Evolutionary conservation across 208 protist species (phyloP), one percentile per base, ranked within the genome.

Genomic region (Novymonas esmeraldas): DNA sequence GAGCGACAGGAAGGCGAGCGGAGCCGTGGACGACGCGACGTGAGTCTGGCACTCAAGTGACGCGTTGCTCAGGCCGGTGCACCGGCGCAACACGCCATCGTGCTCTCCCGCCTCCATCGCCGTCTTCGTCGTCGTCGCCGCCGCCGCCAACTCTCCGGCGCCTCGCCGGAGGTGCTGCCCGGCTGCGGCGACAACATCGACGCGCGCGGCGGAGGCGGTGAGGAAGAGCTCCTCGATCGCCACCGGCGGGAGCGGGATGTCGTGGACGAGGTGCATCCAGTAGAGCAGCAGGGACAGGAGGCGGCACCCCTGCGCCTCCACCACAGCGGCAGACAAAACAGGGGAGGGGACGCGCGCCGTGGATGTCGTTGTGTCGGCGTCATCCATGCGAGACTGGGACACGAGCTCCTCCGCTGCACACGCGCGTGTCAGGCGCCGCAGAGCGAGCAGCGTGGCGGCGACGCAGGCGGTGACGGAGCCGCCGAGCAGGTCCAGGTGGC

Each of bases 1-100:
- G 9, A 61, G 36, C 16, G 39, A 61, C 56, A 61, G 56, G 36
- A 61, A 46, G 22, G 20, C 39, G 14, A 61, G 56, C 4, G 56
- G 56, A 34, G 22, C 26, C 4, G 6, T 11, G 33, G 39, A 48
- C 13, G 24, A 41, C 26, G 6, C 10, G 16, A 51, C 31, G 62
- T 60, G 45, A 5, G 57, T 49, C n/a, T 68, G 61, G 22, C 24
- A n/a, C 13, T 70, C 44, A 24, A 76, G 29, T 6, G 62, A 54
- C 20, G 54, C 39, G 46, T 76, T 76, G 62, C 20, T 70, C 10
- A 76, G 48, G 6, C 70, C 70, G 31, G 70, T 76, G 48, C 70
- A 76, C n/a, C 70, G 70, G 9, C 44, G 39, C 33, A n/a, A n/a
- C n/a, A n/a, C n/a, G n/a, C n/a, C n/a, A n/a, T n/a, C n/a, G n/a